Conservation (phyloP, 2,329 filamentous ascomycete genomes). For the Claviceps pazoutovae region DNA sequence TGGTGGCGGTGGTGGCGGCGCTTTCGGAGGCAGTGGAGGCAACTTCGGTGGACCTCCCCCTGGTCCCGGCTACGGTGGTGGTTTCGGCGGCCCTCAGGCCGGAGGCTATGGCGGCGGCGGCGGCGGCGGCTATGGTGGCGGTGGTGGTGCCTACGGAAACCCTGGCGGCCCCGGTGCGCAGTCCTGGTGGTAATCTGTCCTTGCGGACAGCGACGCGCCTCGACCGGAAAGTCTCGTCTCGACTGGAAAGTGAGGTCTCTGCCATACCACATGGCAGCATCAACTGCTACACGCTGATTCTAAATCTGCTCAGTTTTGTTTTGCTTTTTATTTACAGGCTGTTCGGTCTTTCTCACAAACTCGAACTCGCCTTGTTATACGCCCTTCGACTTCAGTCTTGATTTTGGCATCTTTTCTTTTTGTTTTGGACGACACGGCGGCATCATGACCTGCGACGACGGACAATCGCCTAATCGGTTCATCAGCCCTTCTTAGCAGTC, state of each 20-base stretch:
- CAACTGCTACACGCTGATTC: slow-evolving; percentile 7
- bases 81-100: slow-evolving; percentile 19
- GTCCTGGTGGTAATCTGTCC: slow-evolving; percentile 44
- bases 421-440: slow-evolving; percentile 23
- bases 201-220: slow-evolving; percentile 2
- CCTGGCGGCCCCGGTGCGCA: slow-evolving; percentile 55
- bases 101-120: slow-evolving; percentile 25
- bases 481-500: slow-evolving; percentile 20
- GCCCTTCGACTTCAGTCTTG: slow-evolving; percentile 2
- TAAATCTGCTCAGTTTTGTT: not conserved
- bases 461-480: slow-evolving; percentile 19
- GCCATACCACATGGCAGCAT: not conserved
- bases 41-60: slow-evolving; percentile 16
- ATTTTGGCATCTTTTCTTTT: slow-evolving; percentile 10
- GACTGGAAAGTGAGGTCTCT: not conserved
- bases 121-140: slow-evolving; percentile 29
- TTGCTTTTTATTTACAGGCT: slow-evolving; percentile 4
- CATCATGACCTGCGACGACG: slow-evolving; percentile 26
- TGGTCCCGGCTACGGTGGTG: slow-evolving; percentile 25
- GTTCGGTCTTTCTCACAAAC: not conserved
- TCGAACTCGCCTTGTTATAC: slow-evolving; percentile 6
- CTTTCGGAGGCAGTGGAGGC: slow-evolving; percentile 25
- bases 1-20: slow-evolving; percentile 30
- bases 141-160: slow-evolving; percentile 41
- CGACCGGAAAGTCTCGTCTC: not conserved